Evolutionary conservation across 2,329 filamentous ascomycete genomes (phyloP).

Genomic region (Fusarium tuaranense): DNA sequence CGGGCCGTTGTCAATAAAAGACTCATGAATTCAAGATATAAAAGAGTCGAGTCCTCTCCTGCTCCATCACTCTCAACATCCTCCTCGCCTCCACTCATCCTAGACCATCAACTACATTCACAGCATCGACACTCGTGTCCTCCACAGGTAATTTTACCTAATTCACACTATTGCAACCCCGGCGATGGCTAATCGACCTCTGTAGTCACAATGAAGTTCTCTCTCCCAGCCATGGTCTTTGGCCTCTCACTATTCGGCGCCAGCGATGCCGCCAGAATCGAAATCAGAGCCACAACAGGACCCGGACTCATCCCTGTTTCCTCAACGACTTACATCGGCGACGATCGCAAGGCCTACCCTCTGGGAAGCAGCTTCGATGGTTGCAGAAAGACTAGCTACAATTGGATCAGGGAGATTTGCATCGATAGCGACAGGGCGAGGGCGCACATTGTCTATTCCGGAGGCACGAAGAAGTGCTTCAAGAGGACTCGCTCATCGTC

Average conservation of each 20-base stretch:
- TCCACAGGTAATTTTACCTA: not conserved
- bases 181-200: not conserved
- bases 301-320: not conserved
- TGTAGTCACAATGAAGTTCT: not conserved
- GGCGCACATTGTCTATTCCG: not conserved
- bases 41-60: not conserved
- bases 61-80: not conserved
- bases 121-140: not conserved
- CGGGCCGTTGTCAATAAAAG: not conserved
- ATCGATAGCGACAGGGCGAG: not conserved
- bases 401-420: not conserved
- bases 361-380: not conserved
- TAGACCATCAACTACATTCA: not conserved
- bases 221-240: not conserved
- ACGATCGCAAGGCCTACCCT: not conserved
- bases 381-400: not conserved
- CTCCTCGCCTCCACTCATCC: not conserved
- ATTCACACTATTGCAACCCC: not conserved
- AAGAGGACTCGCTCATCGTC: not conserved
- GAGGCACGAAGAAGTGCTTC: not conserved
- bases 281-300: not conserved
- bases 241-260: not conserved
- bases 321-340: not conserved
- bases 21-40: not conserved
- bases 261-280: not conserved